Evolutionary conservation across 1,284 basidiomycete species (phyloP).

Genomic region (Ustilago trichophora): DNA sequence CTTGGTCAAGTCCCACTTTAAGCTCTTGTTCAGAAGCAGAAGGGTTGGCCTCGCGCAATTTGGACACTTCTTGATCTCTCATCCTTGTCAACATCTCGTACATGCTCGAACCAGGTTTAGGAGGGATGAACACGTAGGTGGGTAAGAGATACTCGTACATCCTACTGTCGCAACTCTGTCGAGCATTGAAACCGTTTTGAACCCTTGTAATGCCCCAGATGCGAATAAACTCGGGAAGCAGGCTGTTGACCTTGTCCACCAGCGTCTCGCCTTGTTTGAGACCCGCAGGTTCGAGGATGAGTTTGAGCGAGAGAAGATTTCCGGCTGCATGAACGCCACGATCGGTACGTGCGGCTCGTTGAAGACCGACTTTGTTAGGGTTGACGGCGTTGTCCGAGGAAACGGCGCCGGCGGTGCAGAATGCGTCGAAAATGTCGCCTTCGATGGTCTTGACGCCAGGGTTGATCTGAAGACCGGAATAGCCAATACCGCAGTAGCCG

Average conservation of each 20-base stretch:
- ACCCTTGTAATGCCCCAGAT: slow-evolving; percentile 89
- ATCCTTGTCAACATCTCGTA: slow-evolving; percentile 53
- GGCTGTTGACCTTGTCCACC: slow-evolving; percentile 80
- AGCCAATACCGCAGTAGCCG: slow-evolving; percentile 74
- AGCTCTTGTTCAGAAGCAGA: slow-evolving; percentile 9
- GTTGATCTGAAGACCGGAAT: slow-evolving; percentile 90
- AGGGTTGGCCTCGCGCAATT: slow-evolving; percentile 16
- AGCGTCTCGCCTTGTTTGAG: slow-evolving; percentile 67
- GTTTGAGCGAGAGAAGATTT: slow-evolving; percentile 74
- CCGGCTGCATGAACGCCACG: slow-evolving; percentile 97
- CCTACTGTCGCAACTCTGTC: slow-evolving; percentile 78
- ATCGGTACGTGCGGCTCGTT: slow-evolving; percentile 92
- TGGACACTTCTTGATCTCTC: slow-evolving; percentile 13
- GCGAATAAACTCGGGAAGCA: slow-evolving; percentile 88
- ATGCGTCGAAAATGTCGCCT: slow-evolving; percentile 84
- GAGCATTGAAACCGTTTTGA: slow-evolving; percentile 91
- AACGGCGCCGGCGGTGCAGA: slow-evolving; percentile 88
- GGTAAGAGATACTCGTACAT: slow-evolving; percentile 98
- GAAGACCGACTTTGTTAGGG: slow-evolving; percentile 86
- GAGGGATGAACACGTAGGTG: slow-evolving; percentile 90
- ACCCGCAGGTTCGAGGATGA: slow-evolving; percentile 68
- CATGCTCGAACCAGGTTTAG: slow-evolving; percentile 73
- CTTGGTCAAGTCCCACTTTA: slow-evolving; percentile 11
- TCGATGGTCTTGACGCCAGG: slow-evolving; percentile 83
- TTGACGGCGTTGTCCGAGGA: slow-evolving; percentile 91